Percentiles rank a stretch among this genome's conserved stretches.
These are phyloP conservation scores for Roridomyces roridus DNA, from an alignment of 768 basidiomycete species.

Conservation along the genomic window DNA sequence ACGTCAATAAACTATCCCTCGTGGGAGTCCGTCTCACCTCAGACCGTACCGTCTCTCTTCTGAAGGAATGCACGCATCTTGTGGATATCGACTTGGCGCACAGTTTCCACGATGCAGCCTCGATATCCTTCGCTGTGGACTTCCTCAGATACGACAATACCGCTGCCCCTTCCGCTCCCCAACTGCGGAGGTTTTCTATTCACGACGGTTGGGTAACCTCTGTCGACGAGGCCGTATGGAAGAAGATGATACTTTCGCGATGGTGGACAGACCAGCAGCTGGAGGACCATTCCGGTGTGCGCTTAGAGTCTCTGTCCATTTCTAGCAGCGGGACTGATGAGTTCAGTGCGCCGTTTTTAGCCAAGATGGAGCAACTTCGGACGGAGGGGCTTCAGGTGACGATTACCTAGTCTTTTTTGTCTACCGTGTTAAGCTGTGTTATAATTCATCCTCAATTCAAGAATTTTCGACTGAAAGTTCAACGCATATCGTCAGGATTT, in stretches of 20 bases:
- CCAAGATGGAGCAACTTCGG: neutral
- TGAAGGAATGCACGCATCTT: no score
- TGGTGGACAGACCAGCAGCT: conserved; percentile 14
- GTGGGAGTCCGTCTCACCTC: neutral
- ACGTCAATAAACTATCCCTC: neutral
- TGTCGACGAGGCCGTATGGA: neutral
- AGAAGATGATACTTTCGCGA: conserved; percentile 4
- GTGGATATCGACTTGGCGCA: neutral
- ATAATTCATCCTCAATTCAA: no score
- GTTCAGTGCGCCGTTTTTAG: neutral
- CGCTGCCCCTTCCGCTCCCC: neutral
- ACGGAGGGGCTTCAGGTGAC: no score
- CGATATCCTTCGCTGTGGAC: neutral
- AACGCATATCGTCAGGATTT: no score
- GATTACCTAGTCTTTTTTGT: no score
- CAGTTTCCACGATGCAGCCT: neutral
- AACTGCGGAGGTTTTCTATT: neutral
- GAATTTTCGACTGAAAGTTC: no score
- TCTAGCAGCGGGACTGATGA: neutral
- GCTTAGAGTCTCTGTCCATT: neutral
- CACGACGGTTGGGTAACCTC: no score
- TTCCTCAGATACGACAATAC: neutral
- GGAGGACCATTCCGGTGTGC: neutral
- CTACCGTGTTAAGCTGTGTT: no score
- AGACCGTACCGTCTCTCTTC: neutral